Conservation (phyloP, 2,329 filamentous ascomycete species). For the Alternaria sp. region DNA sequence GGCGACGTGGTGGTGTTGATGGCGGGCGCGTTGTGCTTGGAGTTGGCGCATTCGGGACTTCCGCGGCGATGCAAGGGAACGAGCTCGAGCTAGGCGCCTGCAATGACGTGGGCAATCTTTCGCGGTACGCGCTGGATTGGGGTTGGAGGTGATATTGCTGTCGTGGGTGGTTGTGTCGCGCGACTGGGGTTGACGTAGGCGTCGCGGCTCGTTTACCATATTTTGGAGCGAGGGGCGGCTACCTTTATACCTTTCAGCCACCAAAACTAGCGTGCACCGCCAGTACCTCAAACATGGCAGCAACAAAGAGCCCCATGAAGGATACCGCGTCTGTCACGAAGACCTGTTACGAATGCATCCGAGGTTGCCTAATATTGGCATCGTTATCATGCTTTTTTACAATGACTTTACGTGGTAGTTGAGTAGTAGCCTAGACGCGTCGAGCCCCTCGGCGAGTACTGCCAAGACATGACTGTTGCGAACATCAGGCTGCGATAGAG, state of each 20-base stretch:
- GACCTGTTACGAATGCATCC: background rate
- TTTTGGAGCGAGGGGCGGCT: conserved; percentile 16
- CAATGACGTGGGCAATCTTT: background rate
- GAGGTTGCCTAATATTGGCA: background rate
- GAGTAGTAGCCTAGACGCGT: background rate
- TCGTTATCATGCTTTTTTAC: background rate
- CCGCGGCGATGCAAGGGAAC: conserved; percentile 10
- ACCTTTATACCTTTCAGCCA: conserved; percentile 21
- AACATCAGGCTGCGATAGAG: background rate
- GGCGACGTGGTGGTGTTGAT: conserved; percentile 20
- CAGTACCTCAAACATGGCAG: conserved; percentile 12
- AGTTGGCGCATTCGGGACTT: conserved; percentile 46
- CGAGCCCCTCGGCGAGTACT: background rate
- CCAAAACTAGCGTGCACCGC: conserved; percentile 13
- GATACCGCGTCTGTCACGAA: background rate
- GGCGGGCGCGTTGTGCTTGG: conserved; percentile 39
- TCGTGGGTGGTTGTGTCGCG: background rate
- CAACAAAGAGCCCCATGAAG: conserved; percentile 7
- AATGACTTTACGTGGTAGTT: background rate
- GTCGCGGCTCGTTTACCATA: conserved; percentile 23
- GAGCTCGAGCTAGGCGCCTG: background rate
- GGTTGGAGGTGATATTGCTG: background rate
- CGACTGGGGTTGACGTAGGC: conserved; percentile 27
- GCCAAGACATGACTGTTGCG: conserved; percentile 1
- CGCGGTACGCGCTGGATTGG: background rate